phyloP scores from a whole-genome alignment of 2,329 filamentous ascomycete genomes.

The Ophiostoma angusticollis region DNA sequence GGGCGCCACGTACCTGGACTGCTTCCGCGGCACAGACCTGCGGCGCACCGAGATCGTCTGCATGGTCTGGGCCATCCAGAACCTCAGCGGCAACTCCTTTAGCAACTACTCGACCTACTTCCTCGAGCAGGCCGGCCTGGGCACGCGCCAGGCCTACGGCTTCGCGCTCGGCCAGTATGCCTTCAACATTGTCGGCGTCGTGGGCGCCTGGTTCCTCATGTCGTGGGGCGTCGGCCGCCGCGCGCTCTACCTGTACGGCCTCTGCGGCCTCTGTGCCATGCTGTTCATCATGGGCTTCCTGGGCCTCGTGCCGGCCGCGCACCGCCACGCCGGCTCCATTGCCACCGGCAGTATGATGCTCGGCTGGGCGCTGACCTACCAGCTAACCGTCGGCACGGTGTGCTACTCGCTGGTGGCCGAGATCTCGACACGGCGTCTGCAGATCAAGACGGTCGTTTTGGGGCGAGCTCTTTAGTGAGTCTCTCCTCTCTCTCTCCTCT shows the following conservation, averaged over 20 bases:
- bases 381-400: constrained; percentile 77
- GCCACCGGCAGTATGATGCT: constrained; percentile 82
- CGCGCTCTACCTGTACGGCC: constrained; percentile 61
- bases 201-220: constrained; percentile 75
- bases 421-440: constrained; percentile 66
- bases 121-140: constrained; percentile 45
- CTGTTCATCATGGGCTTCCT: constrained; percentile 76
- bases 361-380: constrained; percentile 69
- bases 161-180: constrained; percentile 53
- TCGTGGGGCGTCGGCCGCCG: constrained; percentile 61
- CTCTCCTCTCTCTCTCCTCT: background rate
- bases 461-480: constrained; percentile 13
- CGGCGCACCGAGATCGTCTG: constrained; percentile 63
- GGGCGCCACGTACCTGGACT: constrained; percentile 67
- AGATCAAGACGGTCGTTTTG: constrained; percentile 64
- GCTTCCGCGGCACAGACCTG: constrained; percentile 66
- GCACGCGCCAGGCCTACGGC: constrained; percentile 38
- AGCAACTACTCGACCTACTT: constrained; percentile 56
- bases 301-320: constrained; percentile 51
- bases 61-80: constrained; percentile 52
- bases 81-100: constrained; percentile 50
- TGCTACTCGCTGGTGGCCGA: constrained; percentile 83
- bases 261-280: constrained; percentile 61
- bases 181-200: constrained; percentile 68
- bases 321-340: constrained; percentile 49